Evolutionary conservation across 1,284 basidiomycete genomes (phyloP).

Genomic region (Tetrapyrgos nigripes): DNA sequence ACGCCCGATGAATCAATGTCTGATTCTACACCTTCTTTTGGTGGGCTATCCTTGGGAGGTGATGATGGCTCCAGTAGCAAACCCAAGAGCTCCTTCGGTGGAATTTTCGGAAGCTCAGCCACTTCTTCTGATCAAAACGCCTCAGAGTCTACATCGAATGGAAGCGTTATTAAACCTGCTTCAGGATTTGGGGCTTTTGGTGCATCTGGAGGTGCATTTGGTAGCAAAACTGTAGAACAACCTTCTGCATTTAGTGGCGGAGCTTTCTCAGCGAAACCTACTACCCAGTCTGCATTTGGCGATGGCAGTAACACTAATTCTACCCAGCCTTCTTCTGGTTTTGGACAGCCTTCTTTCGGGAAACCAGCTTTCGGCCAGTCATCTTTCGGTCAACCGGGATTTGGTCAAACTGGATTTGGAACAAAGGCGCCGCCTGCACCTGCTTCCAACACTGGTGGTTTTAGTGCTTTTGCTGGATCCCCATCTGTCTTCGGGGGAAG

Average conservation of each 20-base stretch:
- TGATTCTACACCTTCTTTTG: constrained; percentile 40
- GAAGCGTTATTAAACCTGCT: constrained; percentile 26
- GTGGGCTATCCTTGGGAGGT: constrained; percentile 42
- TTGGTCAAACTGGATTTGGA: constrained; percentile 31
- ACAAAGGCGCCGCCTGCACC: constrained; percentile 15
- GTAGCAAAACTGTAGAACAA: not conserved
- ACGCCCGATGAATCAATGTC: constrained; percentile 43
- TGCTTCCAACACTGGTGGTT: constrained; percentile 23
- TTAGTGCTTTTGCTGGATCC: constrained; percentile 26
- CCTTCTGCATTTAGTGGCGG: constrained; percentile 11
- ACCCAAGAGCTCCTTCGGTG: constrained; percentile 13
- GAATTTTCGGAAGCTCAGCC: constrained; percentile 19
- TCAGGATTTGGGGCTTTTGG: constrained; percentile 39
- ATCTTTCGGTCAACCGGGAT: constrained; percentile 24
- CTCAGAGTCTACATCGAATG: constrained; percentile 6
- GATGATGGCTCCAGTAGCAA: constrained; percentile 21
- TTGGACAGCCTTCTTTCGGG: constrained; percentile 13
- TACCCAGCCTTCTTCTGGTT: constrained; percentile 3
- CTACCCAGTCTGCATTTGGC: constrained; percentile 8
- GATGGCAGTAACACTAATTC: not conserved
- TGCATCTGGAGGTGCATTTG: constrained; percentile 27
- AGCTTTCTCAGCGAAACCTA: constrained; percentile 15
- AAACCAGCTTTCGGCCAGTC: constrained; percentile 13
- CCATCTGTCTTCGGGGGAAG: constrained; percentile 14
- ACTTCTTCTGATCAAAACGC: constrained; percentile 4